Evolutionary conservation across 2,329 filamentous ascomycete species (phyloP), one percentile per base, ranked within the genome.

Genomic region (Claviceps sorghi): DNA sequence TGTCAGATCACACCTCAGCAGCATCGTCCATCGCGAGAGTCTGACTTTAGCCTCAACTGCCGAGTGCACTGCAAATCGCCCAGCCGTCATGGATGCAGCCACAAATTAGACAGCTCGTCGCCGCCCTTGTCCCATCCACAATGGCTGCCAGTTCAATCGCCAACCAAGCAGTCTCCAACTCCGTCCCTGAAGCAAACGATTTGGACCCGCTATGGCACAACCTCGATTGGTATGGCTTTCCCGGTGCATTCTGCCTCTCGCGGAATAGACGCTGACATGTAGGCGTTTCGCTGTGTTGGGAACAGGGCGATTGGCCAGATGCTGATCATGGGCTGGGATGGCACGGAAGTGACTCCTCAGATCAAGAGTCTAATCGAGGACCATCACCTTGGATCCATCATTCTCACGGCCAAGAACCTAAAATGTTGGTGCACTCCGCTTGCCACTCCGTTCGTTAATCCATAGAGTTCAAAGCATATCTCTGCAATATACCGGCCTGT

Each of bases 281-380:
- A 17, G 11, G 36, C 36, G 48, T 47, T 19, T 13, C 2, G 11
- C 22, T 44, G 43, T 22, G 15, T 45, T n/a, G 59, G 42, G 15
- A 47, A 55, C 62, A 83, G 80, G 75, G 78, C 79, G 55, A 82
- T 88, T 72, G 84, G 85, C 55, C 84, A 88, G 73, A 78, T 83
- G 72, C 75, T 88, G 67, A 84, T 86, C 66, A 87, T 89, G 83
- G 86, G 86, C 65, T 94, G 88, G 75, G 86, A 93, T 73, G 87
- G 87, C 55, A 88, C 84, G 52, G 79, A 86, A 65, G 83, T 93
- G 51, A 91, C 86, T 29, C 86, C 86, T 55, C 86, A 90, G 67
- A 89, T 93, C 64, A 81, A 80, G 58, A 83, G 80, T 60, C 77
- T 90, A 58, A 93, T 95, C 62, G 82, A 87, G 65, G 78, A 88